Percentiles rank a stretch among this genome's conserved stretches.
These are phyloP conservation scores for Dioszegia aurantiaca DNA, from an alignment of 768 basidiomycete species.

Conservation along the genomic window DNA sequence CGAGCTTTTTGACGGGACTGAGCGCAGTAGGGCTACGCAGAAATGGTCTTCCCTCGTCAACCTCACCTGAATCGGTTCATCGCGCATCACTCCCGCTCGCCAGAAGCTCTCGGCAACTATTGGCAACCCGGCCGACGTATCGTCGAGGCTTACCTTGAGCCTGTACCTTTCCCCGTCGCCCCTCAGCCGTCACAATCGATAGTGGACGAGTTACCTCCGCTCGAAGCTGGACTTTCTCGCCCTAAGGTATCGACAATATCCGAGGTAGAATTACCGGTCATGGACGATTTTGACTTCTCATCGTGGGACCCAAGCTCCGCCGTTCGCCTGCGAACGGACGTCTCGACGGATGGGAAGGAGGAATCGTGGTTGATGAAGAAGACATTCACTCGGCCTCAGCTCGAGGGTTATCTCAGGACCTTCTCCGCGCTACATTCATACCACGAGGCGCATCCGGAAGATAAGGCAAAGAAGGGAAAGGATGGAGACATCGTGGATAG, in stretches of 20 bases:
- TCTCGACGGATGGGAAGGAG: conserved; percentile 53
- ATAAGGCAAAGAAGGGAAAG: conserved; percentile 50
- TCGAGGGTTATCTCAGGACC: conserved; percentile 68
- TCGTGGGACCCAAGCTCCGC: conserved; percentile 36
- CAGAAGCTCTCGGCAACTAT: conserved; percentile 62
- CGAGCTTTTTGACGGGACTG: neutral
- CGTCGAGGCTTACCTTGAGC: conserved; percentile 67
- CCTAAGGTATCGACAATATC: neutral
- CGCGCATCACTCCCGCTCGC: conserved; percentile 30
- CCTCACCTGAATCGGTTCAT: conserved; percentile 64
- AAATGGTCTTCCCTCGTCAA: conserved; percentile 65
- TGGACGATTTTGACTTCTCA: conserved; percentile 1
- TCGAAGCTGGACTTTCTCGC: neutral
- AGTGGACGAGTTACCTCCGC: neutral
- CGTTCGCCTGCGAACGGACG: conserved; percentile 50
- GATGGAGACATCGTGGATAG: conserved; percentile 67
- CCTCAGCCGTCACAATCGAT: conserved; percentile 10
- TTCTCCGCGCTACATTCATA: conserved; percentile 69
- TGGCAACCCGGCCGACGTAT: conserved; percentile 79
- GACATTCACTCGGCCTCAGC: conserved; percentile 63
- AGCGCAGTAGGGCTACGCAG: conserved; percentile 59
- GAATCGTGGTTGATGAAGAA: conserved; percentile 61
- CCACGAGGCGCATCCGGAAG: conserved; percentile 63
- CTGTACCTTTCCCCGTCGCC: conserved; percentile 57
- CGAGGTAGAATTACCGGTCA: neutral